Evolutionary conservation across 495 filamentous ascomycete genomes (phyloP), one percentile per base, ranked within the genome.

Genomic region (Lepidopterella palustris): DNA sequence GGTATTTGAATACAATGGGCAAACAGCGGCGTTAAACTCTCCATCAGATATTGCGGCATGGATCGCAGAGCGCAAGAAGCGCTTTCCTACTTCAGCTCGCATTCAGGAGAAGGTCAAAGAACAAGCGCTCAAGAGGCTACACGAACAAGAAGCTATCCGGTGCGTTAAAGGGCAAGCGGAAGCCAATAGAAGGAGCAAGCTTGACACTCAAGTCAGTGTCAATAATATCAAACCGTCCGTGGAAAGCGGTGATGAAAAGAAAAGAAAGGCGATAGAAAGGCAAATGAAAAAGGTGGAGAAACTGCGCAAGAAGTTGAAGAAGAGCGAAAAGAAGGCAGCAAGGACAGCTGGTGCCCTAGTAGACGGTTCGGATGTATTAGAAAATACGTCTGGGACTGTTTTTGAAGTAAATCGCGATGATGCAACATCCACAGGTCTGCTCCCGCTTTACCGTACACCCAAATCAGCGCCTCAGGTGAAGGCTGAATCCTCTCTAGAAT

Each of bases 11-110:
- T 65, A 76, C 55, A 67, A 71, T 15, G 73, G 69, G 20, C 27
- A 65, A 20, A 63, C 58, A 9, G 45, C 70, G n/a, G 62, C 67
- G 1, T 63, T 76, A 5, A 68, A 87, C 75, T 70, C 82, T 71
- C 69, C 79, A 3, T 74, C 81, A n/a, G 90, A 95, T 57, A 79
- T 95, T 56, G 79, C 81, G 11, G 82, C 84, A 20, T 96, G 89
- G 87, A 84, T 95, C 56, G 83, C 82, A 40, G 89, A 93, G 69
- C 84, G 91, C 23, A 85, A 80, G 66, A 86, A 84, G 63, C 83
- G 83, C 18, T 96, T 79, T 68, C 91, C 91, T 3, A 95, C 90
- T 0, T 79, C 83, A 70, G 81, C 82, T 55, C 81, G 85, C 45
- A 73, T 80, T 59, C 77, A 73, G 55, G 78, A 81, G 58, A 78